These are phyloP conservation scores for Takashimella koratensis DNA, from an alignment of 1,284 basidiomycete species.

Conservation along the genomic window DNA sequence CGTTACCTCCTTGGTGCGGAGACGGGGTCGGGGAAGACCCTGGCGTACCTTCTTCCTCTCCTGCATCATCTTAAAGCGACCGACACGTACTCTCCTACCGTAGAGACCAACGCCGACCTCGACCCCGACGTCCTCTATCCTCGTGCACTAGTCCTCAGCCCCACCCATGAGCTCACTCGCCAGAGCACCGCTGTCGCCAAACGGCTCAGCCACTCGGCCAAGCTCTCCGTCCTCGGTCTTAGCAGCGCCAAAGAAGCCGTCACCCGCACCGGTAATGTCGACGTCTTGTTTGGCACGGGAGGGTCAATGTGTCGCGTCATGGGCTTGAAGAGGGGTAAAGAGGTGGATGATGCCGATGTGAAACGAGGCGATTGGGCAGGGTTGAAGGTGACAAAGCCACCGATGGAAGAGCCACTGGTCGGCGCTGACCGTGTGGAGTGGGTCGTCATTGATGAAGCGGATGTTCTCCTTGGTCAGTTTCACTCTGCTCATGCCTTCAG, in stretches of 20 bases:
- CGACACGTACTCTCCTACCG: conserved; percentile 13
- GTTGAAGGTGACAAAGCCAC: conserved; percentile 1
- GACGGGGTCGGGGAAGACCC: conserved; percentile 83
- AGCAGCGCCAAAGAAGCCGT: conserved; percentile 51
- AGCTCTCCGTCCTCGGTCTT: conserved; percentile 68
- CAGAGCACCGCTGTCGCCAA: conserved; percentile 73
- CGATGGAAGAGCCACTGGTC: background rate
- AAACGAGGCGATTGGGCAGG: conserved; percentile 1
- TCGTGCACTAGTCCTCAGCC: conserved; percentile 72
- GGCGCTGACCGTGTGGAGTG: conserved; percentile 58
- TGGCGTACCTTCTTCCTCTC: conserved; percentile 81
- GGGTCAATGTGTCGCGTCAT: conserved; percentile 68
- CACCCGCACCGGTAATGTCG: conserved; percentile 49
- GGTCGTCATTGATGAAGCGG: conserved; percentile 83
- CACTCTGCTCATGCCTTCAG: background rate
- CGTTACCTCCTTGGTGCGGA: conserved; percentile 73
- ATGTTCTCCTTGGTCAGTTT: conserved; percentile 72
- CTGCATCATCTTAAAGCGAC: conserved; percentile 68
- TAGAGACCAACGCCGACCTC: background rate
- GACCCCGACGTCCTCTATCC: conserved; percentile 48
- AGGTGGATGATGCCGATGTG: conserved; percentile 10
- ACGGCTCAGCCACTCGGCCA: conserved; percentile 65
- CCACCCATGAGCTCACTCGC: conserved; percentile 80
- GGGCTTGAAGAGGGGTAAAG: conserved; percentile 16
- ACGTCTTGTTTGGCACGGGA: conserved; percentile 73